Conservation (phyloP, 2,329 filamentous ascomycete species). For the Cytospora schulzeri region DNA sequence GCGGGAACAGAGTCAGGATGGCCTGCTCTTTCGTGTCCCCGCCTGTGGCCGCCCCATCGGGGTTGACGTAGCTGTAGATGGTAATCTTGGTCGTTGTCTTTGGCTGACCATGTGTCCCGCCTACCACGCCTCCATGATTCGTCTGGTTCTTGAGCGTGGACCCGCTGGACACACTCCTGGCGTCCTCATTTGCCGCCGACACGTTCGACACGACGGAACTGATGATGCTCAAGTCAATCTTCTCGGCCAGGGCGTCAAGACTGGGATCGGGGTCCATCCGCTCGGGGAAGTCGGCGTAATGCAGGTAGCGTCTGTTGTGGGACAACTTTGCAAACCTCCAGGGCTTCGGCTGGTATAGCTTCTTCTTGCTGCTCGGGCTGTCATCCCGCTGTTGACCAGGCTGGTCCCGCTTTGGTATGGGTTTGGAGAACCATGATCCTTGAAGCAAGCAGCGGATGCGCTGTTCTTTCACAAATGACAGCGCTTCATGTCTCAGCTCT, state of each 20-base stretch:
- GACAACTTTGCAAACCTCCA: slow-evolving; percentile 89
- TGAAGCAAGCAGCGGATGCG: slow-evolving; percentile 85
- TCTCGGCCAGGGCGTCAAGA: slow-evolving; percentile 74
- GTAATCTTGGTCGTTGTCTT: slow-evolving; percentile 81
- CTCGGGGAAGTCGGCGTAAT: slow-evolving; percentile 82
- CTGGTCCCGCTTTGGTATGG: slow-evolving; percentile 44
- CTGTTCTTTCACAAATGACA: slow-evolving; percentile 97
- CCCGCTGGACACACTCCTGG: slow-evolving; percentile 46
- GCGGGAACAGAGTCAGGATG: slow-evolving; percentile 80
- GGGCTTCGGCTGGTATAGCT: slow-evolving; percentile 52
- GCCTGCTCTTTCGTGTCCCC: slow-evolving; percentile 64
- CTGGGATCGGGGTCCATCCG: slow-evolving; percentile 67
- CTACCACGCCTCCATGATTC: slow-evolving; percentile 19
- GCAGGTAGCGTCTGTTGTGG: slow-evolving; percentile 85
- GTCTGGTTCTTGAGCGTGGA: slow-evolving; percentile 44
- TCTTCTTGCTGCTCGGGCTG: slow-evolving; percentile 42
- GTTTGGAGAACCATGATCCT: slow-evolving; percentile 81
- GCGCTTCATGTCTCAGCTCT: slow-evolving; percentile 84
- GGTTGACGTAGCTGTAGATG: slow-evolving; percentile 71
- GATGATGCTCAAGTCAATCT: slow-evolving; percentile 83
- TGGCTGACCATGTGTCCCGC: slow-evolving; percentile 26
- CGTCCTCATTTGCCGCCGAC: slow-evolving; percentile 63
- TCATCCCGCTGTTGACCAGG: slow-evolving; percentile 45
- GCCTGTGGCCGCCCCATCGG: slow-evolving; percentile 41
- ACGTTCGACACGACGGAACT: slow-evolving; percentile 95